phyloP scores from a whole-genome alignment of 192 early-diverging fungal genomes.

The Spinellus fusiger region DNA sequence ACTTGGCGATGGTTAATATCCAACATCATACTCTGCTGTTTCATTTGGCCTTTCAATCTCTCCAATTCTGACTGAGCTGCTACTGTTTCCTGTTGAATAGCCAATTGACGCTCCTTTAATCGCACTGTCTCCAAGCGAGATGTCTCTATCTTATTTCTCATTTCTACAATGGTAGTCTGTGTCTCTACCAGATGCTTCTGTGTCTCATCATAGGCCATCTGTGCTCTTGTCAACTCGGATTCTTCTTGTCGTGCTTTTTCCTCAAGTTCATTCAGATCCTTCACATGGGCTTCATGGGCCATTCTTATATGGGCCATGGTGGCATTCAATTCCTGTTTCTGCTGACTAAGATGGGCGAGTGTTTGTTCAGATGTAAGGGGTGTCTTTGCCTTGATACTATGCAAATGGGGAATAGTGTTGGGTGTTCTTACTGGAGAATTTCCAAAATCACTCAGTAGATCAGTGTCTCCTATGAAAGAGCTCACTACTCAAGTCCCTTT shows the following conservation, averaged over 20 bases:
- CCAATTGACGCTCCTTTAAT: conserved; percentile 37
- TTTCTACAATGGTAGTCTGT: conserved; percentile 40
- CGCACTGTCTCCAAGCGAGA: conserved; percentile 43
- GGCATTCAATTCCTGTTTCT: conserved; percentile 56
- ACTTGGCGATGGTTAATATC: conserved; percentile 64
- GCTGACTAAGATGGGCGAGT: conserved; percentile 42
- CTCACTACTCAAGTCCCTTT: not conserved
- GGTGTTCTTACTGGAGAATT: conserved; percentile 5
- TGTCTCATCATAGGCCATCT: conserved; percentile 42
- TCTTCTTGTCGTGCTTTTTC: conserved; percentile 35
- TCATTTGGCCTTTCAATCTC: conserved; percentile 38
- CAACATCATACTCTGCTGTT: conserved; percentile 51
- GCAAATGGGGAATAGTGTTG: not conserved
- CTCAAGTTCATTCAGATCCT: conserved; percentile 49
- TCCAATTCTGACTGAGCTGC: conserved; percentile 50
- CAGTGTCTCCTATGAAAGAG: conserved; percentile 11
- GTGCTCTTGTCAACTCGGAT: conserved; percentile 34
- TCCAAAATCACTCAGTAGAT: conserved; percentile 28
- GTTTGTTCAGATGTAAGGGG: conserved; percentile 53
- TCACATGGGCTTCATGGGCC: conserved; percentile 53
- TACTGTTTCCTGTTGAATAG: conserved; percentile 51
- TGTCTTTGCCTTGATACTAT: conserved; percentile 52
- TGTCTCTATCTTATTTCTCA: conserved; percentile 32
- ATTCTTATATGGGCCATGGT: conserved; percentile 50
- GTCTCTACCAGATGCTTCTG: conserved; percentile 37